Percentiles rank a stretch among this genome's conserved stretches.
Evolutionary conservation across 306 rosid species (phyloP).

Genomic region (Albizia julibrissin): DNA sequence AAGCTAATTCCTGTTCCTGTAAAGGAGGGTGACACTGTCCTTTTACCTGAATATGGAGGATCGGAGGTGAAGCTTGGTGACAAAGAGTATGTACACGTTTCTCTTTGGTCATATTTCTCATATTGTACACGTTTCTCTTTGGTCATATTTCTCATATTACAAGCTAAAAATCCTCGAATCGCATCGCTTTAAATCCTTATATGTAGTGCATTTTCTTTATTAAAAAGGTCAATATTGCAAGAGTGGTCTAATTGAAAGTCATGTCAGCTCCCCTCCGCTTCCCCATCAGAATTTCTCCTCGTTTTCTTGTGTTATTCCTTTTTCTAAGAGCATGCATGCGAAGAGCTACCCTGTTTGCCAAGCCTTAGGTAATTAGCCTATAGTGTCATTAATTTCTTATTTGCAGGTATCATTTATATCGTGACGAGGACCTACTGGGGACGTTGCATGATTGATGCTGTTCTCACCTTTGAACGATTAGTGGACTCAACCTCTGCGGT

Average conservation of each 20-base stretch:
- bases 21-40: constrained; percentile 64
- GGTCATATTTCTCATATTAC: not conserved
- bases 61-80: constrained; percentile 63
- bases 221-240: not conserved
- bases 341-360: constrained; percentile 5
- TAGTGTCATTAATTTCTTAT: not conserved
- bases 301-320: not conserved
- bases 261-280: not conserved
- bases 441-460: constrained; percentile 53
- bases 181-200: not conserved
- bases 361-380: not conserved
- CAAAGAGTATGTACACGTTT: constrained; percentile 43
- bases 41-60: constrained; percentile 62
- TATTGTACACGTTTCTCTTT: not conserved
- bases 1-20: constrained; percentile 44
- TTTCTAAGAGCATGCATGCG: not conserved
- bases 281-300: not conserved
- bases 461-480: not conserved
- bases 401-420: constrained; percentile 54
- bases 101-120: not conserved
- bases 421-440: constrained; percentile 59
- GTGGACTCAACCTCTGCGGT: not conserved
- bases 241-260: not conserved
- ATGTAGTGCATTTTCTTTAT: not conserved
- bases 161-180: not conserved